These are phyloP conservation scores for Candida chilensis DNA, from an alignment of 805 yeast species.

Conservation along the genomic window DNA sequence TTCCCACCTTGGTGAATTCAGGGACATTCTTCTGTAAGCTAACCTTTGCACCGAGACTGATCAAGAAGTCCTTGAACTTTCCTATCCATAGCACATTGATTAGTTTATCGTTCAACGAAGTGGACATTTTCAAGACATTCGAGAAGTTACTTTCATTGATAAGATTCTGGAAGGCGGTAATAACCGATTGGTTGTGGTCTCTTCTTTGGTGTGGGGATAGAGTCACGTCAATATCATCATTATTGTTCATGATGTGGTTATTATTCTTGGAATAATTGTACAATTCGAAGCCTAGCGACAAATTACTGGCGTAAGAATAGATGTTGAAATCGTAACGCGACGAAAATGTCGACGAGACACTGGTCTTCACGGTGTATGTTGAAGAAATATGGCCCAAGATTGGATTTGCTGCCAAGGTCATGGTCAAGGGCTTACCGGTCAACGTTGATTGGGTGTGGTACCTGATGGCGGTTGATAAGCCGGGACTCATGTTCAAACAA, in stretches of 20 bases:
- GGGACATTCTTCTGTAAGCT: slow-evolving; percentile 34
- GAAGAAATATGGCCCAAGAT: slow-evolving; percentile 83
- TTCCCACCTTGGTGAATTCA: slow-evolving; percentile 42
- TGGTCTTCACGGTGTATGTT: slow-evolving; percentile 78
- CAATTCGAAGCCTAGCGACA: slow-evolving; percentile 79
- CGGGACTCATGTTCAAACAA: slow-evolving; percentile 76
- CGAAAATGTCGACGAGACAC: slow-evolving; percentile 65
- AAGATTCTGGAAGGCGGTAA: slow-evolving; percentile 39
- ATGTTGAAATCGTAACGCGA: slow-evolving; percentile 85
- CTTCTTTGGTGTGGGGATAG: slow-evolving; percentile 8
- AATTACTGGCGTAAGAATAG: slow-evolving; percentile 82
- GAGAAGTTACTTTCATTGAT: slow-evolving; percentile 48
- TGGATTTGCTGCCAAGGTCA: slow-evolving; percentile 84
- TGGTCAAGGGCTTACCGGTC: slow-evolving; percentile 82
- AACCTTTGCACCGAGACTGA: slow-evolving; percentile 64
- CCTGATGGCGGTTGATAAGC: slow-evolving; percentile 75
- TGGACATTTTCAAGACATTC: slow-evolving; percentile 66
- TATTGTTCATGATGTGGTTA: slow-evolving; percentile 2
- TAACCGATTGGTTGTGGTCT: slow-evolving; percentile 24
- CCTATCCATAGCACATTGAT: slow-evolving; percentile 83
- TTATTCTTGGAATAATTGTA: slow-evolving; percentile 40
- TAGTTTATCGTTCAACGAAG: slow-evolving; percentile 55
- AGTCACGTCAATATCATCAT: slow-evolving; percentile 5
- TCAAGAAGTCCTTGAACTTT: slow-evolving; percentile 64
- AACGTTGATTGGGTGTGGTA: slow-evolving; percentile 80